A percentile compares a stretch with the other conserved stretches of the same genome.
Conservation (phyloP, 495 filamentous ascomycete species). For the Penicillium manginii region DNA sequence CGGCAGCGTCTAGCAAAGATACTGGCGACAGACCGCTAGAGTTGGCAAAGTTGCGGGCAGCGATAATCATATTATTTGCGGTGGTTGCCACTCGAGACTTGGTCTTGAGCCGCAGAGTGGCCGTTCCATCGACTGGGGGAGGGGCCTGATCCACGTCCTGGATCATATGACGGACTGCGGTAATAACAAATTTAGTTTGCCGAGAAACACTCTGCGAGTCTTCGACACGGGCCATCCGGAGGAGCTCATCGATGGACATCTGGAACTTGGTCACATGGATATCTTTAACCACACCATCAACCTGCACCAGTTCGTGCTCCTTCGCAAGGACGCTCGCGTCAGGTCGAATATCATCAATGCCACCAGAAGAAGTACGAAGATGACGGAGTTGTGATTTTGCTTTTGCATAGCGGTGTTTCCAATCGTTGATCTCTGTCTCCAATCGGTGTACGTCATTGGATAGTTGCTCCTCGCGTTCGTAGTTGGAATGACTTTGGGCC, state of each 20-base stretch:
- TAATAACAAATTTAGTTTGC: conserved; percentile 79
- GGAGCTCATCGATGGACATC: conserved; percentile 88
- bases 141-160: conserved; percentile 71
- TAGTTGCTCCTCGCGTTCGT: conserved; percentile 80
- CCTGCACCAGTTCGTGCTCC: conserved; percentile 71
- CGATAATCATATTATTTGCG: conserved; percentile 94
- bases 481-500: conserved; percentile 72
- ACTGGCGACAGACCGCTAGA: conserved; percentile 88
- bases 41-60: conserved; percentile 83
- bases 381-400: conserved; percentile 83
- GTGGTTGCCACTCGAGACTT: conserved; percentile 83
- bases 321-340: conserved; percentile 65
- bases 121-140: conserved; percentile 37
- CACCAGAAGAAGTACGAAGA: conserved; percentile 78
- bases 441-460: conserved; percentile 71
- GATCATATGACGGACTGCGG: conserved; percentile 77
- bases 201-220: conserved; percentile 73
- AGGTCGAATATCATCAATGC: conserved; percentile 63
- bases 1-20: conserved; percentile 91
- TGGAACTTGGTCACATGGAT: conserved; percentile 95
- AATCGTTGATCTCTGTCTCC: conserved; percentile 81
- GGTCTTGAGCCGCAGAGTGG: conserved; percentile 61
- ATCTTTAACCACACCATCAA: conserved; percentile 81
- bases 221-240: conserved; percentile 74
- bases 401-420: conserved; percentile 86